Conservation (phyloP, 306 rosid species). For the Cercis canadensis region DNA sequence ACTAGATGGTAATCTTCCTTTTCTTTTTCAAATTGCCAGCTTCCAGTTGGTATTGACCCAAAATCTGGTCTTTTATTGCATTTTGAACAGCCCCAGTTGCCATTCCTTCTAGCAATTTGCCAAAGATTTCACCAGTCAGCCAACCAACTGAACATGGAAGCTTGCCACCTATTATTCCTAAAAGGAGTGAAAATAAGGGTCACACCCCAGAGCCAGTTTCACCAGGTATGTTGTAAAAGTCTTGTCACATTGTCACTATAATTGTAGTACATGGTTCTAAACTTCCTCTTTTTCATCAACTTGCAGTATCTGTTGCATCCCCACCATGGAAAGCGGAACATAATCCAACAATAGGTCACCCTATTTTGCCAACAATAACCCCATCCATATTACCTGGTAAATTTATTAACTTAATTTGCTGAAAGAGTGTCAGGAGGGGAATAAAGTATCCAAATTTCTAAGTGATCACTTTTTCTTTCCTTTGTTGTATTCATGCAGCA, state of each 20-base stretch:
- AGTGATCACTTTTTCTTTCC: conserved; percentile 23
- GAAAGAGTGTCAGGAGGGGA: conserved; percentile 1
- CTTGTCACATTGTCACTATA: conserved; percentile 23
- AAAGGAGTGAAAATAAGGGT: conserved; percentile 39
- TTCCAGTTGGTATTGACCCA: conserved; percentile 12
- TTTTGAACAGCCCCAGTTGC: conserved; percentile 56
- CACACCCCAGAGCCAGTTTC: conserved; percentile 35
- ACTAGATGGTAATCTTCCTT: not conserved
- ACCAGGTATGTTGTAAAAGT: conserved; percentile 49
- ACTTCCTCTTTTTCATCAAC: conserved; percentile 29
- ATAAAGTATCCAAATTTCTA: conserved; percentile 2
- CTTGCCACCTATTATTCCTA: conserved; percentile 54
- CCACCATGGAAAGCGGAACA: conserved; percentile 36
- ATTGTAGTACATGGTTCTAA: conserved; percentile 20
- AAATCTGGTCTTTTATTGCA: conserved; percentile 6
- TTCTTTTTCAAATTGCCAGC: conserved; percentile 1
- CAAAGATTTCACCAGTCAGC: conserved; percentile 58
- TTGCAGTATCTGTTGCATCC: conserved; percentile 49
- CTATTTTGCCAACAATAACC: conserved; percentile 33
- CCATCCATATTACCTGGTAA: conserved; percentile 49
- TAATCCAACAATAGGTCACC: conserved; percentile 30
- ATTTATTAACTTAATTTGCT: conserved; percentile 3
- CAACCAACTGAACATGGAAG: conserved; percentile 50
- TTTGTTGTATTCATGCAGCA: conserved; percentile 44
- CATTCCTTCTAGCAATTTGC: conserved; percentile 47